These are phyloP conservation scores for Aspergillus sclerotiicarbonarius DNA, from an alignment of 495 filamentous ascomycete species.

Conservation along the genomic window DNA sequence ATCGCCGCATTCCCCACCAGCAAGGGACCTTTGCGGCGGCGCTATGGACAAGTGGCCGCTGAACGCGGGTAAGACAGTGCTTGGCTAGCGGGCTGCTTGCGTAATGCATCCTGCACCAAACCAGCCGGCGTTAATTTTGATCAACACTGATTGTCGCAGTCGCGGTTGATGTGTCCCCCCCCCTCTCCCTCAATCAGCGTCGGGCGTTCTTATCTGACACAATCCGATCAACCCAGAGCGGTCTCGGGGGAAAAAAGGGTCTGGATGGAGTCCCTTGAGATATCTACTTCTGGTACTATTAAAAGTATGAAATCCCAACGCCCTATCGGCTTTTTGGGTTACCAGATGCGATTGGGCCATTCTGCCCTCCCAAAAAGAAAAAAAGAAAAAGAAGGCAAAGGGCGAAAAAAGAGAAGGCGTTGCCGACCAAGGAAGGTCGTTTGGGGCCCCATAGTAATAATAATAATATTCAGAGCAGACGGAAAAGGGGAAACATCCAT, in stretches of 20 bases:
- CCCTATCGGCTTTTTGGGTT: too few species aligned
- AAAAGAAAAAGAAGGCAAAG: background rate
- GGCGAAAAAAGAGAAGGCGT: background rate
- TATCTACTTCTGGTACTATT: too few species aligned
- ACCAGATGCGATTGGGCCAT: too few species aligned
- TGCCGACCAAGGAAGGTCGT: background rate
- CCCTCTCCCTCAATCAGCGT: slow-evolving; percentile 7
- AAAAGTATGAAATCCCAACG: too few species aligned
- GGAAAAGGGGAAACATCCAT: slow-evolving; percentile 21
- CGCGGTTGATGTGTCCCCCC: background rate
- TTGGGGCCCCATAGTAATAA: background rate
- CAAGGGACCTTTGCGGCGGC: slow-evolving; percentile 38
- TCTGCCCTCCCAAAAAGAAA: too few species aligned
- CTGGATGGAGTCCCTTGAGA: too few species aligned
- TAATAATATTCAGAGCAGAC: slow-evolving; percentile 5
- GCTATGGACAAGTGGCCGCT: slow-evolving; percentile 38
- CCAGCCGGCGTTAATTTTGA: slow-evolving; percentile 37
- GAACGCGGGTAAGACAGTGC: slow-evolving; percentile 39
- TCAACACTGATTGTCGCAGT: slow-evolving; percentile 26
- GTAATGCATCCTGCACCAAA: slow-evolving; percentile 35
- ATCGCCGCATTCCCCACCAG: slow-evolving; percentile 47
- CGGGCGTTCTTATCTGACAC: slow-evolving; percentile 8
- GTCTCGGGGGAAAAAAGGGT: slow-evolving; percentile 1
- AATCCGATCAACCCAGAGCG: slow-evolving; percentile 2
- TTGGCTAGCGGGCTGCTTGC: slow-evolving; percentile 40